Evolutionary conservation across 805 yeast species (phyloP).

Genomic region (Wickerhamomyces chaumierensis): DNA sequence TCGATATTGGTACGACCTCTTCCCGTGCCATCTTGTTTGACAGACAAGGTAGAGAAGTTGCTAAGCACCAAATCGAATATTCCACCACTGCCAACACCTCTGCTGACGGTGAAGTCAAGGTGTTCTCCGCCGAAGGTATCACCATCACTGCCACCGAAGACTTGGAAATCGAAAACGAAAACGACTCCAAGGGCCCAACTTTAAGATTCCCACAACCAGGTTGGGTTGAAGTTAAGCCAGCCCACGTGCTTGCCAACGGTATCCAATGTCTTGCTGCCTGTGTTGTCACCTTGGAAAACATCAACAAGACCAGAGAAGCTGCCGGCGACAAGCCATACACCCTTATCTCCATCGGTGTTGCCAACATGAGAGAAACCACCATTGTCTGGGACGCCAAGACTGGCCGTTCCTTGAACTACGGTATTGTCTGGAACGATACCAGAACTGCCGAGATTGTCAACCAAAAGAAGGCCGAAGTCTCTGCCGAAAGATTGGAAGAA

Average conservation of each 20-base stretch:
- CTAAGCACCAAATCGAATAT: conserved; percentile 85
- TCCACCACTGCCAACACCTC: conserved; percentile 51
- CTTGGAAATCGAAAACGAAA: conserved; percentile 49
- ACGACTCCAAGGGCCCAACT: conserved; percentile 46
- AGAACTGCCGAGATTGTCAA: conserved; percentile 68
- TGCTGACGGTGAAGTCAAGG: conserved; percentile 38
- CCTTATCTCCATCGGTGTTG: conserved; percentile 72
- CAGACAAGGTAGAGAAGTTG: conserved; percentile 62
- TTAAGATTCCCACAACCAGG: conserved; percentile 71
- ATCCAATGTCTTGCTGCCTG: conserved; percentile 68
- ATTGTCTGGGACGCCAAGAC: conserved; percentile 78
- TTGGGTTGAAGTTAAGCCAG: conserved; percentile 92
- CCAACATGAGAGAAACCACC: conserved; percentile 94
- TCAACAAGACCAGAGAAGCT: conserved; percentile 37
- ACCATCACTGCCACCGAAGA: conserved; percentile 45
- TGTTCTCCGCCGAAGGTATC: conserved; percentile 66
- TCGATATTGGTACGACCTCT: conserved; percentile 88
- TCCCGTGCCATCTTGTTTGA: conserved; percentile 79
- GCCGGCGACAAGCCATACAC: conserved; percentile 41
- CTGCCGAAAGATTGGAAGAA: conserved; percentile 42
- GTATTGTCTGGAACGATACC: conserved; percentile 95
- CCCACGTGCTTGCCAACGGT: conserved; percentile 69
- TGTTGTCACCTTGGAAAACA: conserved; percentile 40
- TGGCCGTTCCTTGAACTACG: conserved; percentile 73
- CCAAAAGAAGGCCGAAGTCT: conserved; percentile 41